Evolutionary conservation across 352 stramenopile genomes (phyloP).

Genomic region (Elongisporangium senticosum): DNA sequence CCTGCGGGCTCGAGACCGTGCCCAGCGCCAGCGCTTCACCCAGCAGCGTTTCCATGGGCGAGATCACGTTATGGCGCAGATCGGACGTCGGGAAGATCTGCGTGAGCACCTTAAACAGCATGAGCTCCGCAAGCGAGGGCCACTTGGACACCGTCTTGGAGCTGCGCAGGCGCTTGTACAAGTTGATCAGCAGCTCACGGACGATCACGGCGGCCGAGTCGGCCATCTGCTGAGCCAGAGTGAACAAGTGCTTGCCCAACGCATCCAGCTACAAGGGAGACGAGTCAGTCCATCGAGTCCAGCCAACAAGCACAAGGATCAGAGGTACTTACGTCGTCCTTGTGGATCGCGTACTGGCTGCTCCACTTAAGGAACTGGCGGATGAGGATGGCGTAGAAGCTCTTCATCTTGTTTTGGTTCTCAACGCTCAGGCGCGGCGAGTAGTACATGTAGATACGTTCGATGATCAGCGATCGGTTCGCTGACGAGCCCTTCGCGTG

Average conservation of each 20-base stretch:
- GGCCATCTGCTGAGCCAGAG: conserved; percentile 87
- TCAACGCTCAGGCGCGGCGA: conserved; percentile 91
- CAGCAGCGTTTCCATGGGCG: conserved; percentile 88
- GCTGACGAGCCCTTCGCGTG: conserved; percentile 77
- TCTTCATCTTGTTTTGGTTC: conserved; percentile 95
- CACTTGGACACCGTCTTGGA: conserved; percentile 73
- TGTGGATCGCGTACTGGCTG: conserved; percentile 63
- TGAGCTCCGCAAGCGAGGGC: conserved; percentile 83
- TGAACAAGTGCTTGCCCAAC: conserved; percentile 82
- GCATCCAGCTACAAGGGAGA: conserved; percentile 64
- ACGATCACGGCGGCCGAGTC: conserved; percentile 86
- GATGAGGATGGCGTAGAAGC: conserved; percentile 94
- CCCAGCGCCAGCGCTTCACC: conserved; percentile 85
- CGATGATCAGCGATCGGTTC: conserved; percentile 83
- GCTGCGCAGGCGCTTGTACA: conserved; percentile 87
- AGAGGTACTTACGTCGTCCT: conserved; percentile 38
- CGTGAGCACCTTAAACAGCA: conserved; percentile 86
- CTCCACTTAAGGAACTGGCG: conserved; percentile 91
- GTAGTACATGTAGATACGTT: conserved; percentile 92
- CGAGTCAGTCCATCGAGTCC: conserved; percentile 3
- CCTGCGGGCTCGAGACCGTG: conserved; percentile 54
- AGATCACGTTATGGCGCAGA: conserved; percentile 92
- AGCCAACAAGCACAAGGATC: neutral
- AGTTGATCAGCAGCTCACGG: conserved; percentile 85
- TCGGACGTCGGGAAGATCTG: conserved; percentile 94